These are phyloP conservation scores for Mortierella antarctica DNA, from an alignment of 192 early-diverging fungal genomes.

Conservation along the genomic window DNA sequence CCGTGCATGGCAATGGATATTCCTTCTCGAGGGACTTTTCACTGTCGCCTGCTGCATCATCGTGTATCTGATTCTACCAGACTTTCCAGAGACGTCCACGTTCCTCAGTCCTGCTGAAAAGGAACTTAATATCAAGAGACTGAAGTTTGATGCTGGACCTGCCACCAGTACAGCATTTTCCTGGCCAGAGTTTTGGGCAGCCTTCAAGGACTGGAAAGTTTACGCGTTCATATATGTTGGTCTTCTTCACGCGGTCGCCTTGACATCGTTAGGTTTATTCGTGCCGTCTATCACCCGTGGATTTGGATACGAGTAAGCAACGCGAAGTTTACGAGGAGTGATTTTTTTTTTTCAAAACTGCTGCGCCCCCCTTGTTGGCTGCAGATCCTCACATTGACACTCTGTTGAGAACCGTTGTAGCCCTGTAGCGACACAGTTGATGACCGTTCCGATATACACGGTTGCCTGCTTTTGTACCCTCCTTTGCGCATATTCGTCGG, in stretches of 20 bases:
- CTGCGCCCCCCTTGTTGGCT: too few relatives aligned
- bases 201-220: constrained; percentile 59
- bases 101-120: constrained; percentile 57
- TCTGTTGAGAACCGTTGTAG: not conserved
- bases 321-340: too few relatives aligned
- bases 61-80: constrained; percentile 52
- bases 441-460: constrained; percentile 61
- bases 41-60: constrained; percentile 46
- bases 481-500: constrained; percentile 18
- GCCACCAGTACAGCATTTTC: constrained; percentile 57
- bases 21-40: constrained; percentile 70
- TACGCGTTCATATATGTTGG: constrained; percentile 66
- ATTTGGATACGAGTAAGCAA: constrained; percentile 8
- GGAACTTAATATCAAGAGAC: constrained; percentile 46
- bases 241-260: constrained; percentile 67
- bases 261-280: constrained; percentile 72
- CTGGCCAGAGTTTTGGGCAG: constrained; percentile 56
- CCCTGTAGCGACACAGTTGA: constrained; percentile 32
- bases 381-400: too few relatives aligned
- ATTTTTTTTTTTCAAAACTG: not conserved
- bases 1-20: constrained; percentile 70
- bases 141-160: constrained; percentile 57
- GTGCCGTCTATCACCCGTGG: constrained; percentile 75
- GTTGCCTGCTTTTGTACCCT: constrained; percentile 45
- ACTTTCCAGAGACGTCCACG: constrained; percentile 59